Evolutionary conservation across 2,329 filamentous ascomycete genomes (phyloP).

Genomic region (Pseudofabraea citricarpa): DNA sequence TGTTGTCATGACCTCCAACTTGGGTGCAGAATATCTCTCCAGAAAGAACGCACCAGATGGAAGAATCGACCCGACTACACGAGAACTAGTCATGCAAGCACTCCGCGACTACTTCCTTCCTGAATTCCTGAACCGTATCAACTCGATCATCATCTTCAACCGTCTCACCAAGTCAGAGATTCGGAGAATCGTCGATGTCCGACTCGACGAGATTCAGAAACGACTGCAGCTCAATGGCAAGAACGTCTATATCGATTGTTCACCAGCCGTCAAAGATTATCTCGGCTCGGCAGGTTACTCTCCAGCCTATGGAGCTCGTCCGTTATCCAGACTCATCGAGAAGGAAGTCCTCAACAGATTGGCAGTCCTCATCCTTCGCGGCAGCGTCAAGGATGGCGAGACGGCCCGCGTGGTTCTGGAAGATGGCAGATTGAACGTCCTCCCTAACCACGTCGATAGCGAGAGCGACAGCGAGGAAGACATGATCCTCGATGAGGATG

Average conservation of each 20-base stretch:
- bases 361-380: slow-evolving; percentile 85
- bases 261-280: slow-evolving; percentile 85
- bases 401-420: slow-evolving; percentile 72
- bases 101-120: slow-evolving; percentile 95
- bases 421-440: slow-evolving; percentile 73
- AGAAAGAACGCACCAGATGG: slow-evolving; percentile 75
- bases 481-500: slow-evolving; percentile 47
- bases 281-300: slow-evolving; percentile 89
- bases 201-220: slow-evolving; percentile 84
- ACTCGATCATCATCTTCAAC: slow-evolving; percentile 96
- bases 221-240: slow-evolving; percentile 80
- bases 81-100: slow-evolving; percentile 84
- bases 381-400: slow-evolving; percentile 82
- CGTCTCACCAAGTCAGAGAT: slow-evolving; percentile 86
- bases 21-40: slow-evolving; percentile 90
- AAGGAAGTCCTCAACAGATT: slow-evolving; percentile 94
- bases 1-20: slow-evolving; percentile 97
- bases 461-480: slow-evolving; percentile 74
- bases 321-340: slow-evolving; percentile 85
- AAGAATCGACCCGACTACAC: slow-evolving; percentile 77
- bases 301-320: slow-evolving; percentile 89
- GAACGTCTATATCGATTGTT: slow-evolving; percentile 79
- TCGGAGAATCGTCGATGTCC: slow-evolving; percentile 89
- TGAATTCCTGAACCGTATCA: slow-evolving; percentile 98
- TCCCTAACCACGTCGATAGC: slow-evolving; percentile 78